A percentile compares a stretch with the other conserved stretches of the same genome.
These are phyloP conservation scores for Zizania latifolia DNA, from an alignment of 176 grass and related monocot species.

Conservation along the genomic window DNA sequence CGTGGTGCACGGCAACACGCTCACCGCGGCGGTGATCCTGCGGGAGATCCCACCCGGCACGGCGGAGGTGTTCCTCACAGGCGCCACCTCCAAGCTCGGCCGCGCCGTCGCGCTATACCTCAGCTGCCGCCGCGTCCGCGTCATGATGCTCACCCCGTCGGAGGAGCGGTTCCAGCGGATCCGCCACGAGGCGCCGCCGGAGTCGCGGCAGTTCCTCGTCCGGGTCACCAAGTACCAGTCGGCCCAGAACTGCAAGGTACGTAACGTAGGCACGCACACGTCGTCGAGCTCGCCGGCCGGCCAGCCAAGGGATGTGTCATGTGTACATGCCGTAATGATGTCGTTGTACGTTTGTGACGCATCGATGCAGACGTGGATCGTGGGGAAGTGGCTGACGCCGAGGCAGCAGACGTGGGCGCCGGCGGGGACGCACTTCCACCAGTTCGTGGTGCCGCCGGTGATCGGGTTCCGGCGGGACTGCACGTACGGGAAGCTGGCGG, in stretches of 20 bases:
- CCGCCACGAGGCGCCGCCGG: constrained; percentile 27
- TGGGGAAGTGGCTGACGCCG: constrained; percentile 61
- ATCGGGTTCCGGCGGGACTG: constrained; percentile 53
- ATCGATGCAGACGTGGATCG: constrained; percentile 78
- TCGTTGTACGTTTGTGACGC: too few species aligned
- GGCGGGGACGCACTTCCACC: constrained; percentile 63
- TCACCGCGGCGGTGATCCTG: constrained; percentile 56
- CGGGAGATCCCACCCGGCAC: constrained; percentile 38
- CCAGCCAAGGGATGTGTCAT: neutral
- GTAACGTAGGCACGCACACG: too few species aligned
- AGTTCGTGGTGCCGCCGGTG: constrained; percentile 61
- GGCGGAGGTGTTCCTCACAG: constrained; percentile 58
- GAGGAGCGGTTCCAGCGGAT: constrained; percentile 39
- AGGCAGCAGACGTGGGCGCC: constrained; percentile 46
- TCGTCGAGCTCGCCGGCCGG: neutral
- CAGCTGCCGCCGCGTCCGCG: constrained; percentile 37
- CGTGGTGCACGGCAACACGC: constrained; percentile 33
- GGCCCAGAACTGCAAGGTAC: constrained; percentile 2
- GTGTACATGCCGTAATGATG: too few species aligned
- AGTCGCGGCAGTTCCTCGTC: constrained; percentile 34
- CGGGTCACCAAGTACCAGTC: constrained; percentile 47
- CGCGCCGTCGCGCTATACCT: constrained; percentile 53
- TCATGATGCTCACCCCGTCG: constrained; percentile 53
- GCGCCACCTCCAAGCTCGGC: constrained; percentile 57
- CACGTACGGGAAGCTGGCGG: constrained; percentile 53